Evolutionary conservation across 805 yeast species (phyloP), one percentile per base, ranked within the genome.

Genomic region (Lipomyces spencermartinsiae): DNA sequence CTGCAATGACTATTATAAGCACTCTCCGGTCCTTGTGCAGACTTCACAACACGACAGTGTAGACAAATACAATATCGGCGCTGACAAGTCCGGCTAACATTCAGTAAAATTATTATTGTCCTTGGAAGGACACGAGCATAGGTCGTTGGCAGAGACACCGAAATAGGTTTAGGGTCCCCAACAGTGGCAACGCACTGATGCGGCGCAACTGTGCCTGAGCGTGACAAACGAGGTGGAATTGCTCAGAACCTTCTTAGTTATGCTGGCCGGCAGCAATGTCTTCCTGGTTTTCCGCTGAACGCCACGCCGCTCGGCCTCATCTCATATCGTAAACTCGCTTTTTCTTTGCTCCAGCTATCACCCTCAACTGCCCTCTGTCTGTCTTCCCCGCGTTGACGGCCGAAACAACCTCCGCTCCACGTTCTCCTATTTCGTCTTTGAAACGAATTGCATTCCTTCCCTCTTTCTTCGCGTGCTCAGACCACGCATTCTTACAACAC

Each of bases 401-500:
- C 5, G 43, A n/a, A 43, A 8, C 49, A 16, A n/a, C 49, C 22
- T 43, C 22, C 43, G 3, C n/a, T 43, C 49, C 49, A 43, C 22
- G 16, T 43, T 14, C 22, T 43, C n/a, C 49, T 35, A 58, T 25
- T 49, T 16, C 22, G 43, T 53, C 10, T 37, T 25, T 53, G n/a
- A 12, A 37, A 46, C 59, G 34, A 57, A 35, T 57, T 16, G 59
- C 10, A 9, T 43, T 7, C 49, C 16, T n/a, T 8, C 3, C 19
- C 49, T n/a, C 49, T 16, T 7, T 1, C 56, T 14, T 9, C 22
- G 56, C 56, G 56, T 53, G 56, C 57, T 57, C 56, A 53, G 56
- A 14, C 22, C 56, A 31, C 56, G 56, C 56, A 14, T 16, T 12
- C 31, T 33, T 16, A 8, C 63, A 53, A 14, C 63, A 64, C 62